These are phyloP conservation scores for Blepharisma undulans DNA, from an alignment of 169 alveolate genomes.

Conservation along the genomic window DNA sequence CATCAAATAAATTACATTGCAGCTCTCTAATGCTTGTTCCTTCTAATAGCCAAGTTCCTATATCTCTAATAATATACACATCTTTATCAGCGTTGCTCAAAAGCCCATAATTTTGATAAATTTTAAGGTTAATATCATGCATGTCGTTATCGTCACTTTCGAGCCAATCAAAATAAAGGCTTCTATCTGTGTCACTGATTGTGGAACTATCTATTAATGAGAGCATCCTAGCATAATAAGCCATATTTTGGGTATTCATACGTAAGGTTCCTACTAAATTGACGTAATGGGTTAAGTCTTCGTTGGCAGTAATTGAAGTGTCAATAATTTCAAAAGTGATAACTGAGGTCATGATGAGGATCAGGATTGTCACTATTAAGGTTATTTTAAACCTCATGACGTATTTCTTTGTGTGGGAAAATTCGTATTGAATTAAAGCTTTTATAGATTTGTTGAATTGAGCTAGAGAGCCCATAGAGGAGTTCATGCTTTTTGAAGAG, in stretches of 20 bases:
- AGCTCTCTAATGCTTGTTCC: conserved; percentile 18
- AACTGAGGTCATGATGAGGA: conserved; percentile 34
- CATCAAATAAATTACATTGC: conserved; percentile 35
- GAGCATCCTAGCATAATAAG: conserved; percentile 27
- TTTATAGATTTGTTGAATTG: conserved; percentile 41
- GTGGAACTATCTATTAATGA: not conserved
- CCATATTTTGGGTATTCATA: conserved; percentile 16
- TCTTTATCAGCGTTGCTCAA: not conserved
- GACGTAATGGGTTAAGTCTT: conserved; percentile 19
- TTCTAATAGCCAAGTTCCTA: conserved; percentile 28
- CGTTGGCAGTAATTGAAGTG: conserved; percentile 24
- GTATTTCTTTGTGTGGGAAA: conserved; percentile 30
- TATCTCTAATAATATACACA: conserved; percentile 18
- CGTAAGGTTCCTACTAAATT: conserved; percentile 35
- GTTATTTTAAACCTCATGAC: conserved; percentile 40
- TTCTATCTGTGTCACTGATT: not conserved
- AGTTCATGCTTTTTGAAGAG: not conserved
- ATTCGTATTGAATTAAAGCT: conserved; percentile 34
- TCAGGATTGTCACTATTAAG: conserved; percentile 16
- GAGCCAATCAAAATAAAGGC: conserved; percentile 24
- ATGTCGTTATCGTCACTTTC: conserved; percentile 32
- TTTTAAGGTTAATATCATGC: conserved; percentile 35
- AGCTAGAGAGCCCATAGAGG: conserved; percentile 35
- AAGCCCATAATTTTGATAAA: conserved; percentile 17
- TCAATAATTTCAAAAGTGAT: conserved; percentile 32